Evolutionary conservation across 495 filamentous ascomycete species (phyloP).

Genomic region (Aspergillus kassunensis): DNA sequence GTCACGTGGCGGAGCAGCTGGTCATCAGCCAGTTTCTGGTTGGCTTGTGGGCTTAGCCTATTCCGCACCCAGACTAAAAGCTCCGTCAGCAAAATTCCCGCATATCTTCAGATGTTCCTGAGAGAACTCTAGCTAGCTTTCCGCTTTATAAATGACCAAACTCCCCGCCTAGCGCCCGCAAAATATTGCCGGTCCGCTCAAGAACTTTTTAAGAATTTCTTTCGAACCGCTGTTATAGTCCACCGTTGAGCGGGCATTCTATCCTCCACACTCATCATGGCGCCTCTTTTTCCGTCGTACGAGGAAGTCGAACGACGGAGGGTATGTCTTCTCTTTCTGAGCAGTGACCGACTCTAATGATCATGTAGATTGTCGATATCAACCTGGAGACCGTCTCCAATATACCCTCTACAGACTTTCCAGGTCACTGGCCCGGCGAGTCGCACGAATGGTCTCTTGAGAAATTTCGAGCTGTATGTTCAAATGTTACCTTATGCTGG

Average conservation of each 20-base stretch:
- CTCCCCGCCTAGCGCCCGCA: conserved; percentile 28
- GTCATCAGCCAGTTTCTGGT: conserved; percentile 42
- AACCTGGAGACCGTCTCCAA: conserved; percentile 85
- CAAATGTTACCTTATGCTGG: neutral
- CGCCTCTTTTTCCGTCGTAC: conserved; percentile 44
- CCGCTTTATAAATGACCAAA: conserved; percentile 15
- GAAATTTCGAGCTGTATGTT: conserved; percentile 58
- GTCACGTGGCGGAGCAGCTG: conserved; percentile 39
- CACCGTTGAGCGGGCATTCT: conserved; percentile 3
- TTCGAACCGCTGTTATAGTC: conserved; percentile 16
- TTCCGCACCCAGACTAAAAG: conserved; percentile 10
- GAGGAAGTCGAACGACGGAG: conserved; percentile 49
- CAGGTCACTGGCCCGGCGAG: conserved; percentile 85
- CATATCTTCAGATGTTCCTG: neutral
- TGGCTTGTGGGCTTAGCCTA: conserved; percentile 26
- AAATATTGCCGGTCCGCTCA: conserved; percentile 39
- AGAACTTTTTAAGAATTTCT: conserved; percentile 35
- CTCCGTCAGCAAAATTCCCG: neutral
- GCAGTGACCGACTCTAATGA: conserved; percentile 11
- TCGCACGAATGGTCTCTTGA: conserved; percentile 83
- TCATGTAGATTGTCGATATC: conserved; percentile 73
- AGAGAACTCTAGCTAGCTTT: neutral
- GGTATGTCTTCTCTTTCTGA: conserved; percentile 33
- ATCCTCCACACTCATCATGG: conserved; percentile 33
- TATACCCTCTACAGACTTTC: conserved; percentile 83